Evolutionary conservation across 441 rosid genomes (phyloP), one percentile per base, ranked within the genome.

Genomic region (Kokia cookei): DNA sequence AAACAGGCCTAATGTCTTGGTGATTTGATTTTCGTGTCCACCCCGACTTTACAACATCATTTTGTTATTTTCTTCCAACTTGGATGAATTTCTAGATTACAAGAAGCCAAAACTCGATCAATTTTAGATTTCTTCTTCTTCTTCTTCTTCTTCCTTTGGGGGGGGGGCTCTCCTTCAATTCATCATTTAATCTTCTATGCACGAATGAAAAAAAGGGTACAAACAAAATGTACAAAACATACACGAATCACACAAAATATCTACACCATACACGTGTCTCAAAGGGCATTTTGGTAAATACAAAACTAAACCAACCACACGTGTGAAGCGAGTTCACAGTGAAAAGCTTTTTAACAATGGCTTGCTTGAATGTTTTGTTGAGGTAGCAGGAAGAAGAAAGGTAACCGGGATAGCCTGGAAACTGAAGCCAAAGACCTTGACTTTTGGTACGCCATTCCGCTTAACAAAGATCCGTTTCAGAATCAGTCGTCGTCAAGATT

Each of bases 361-460:
- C 10, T 47, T 58, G 13, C 10, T 47, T 58, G 4, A 12, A 9
- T 26, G 14, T 73, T 5, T 53, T 11, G 53, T 37, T 54, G 42
- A 13, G 19, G 10, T 60, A 27, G 62, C 82, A 85, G 86, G 71
- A 85, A 87, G 86, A 81, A 83, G 76, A 75, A 82, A 65, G 71
- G 15, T 72, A 72, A 47, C 26, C 74, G 80, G 55, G 74, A 67
- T 61, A 73, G 75, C 45, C 73, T 59, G 78, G 85, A 84, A 26
- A 70, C 81, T 2, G 89, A 85, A 67, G 75, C 78, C 7, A 86
- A 82, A 50, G 87, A 80, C 80, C 75, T 81, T 51, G 83, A 83
- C 29, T 85, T 82, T 75, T 83, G 87, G 77, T 71, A 76, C 81
- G 77, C 93, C 2, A 83, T 81, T 69, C 84, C 84, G 40, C 69